Conservation (phyloP, 2,329 filamentous ascomycete species). For the Xylariaceae sp. region DNA sequence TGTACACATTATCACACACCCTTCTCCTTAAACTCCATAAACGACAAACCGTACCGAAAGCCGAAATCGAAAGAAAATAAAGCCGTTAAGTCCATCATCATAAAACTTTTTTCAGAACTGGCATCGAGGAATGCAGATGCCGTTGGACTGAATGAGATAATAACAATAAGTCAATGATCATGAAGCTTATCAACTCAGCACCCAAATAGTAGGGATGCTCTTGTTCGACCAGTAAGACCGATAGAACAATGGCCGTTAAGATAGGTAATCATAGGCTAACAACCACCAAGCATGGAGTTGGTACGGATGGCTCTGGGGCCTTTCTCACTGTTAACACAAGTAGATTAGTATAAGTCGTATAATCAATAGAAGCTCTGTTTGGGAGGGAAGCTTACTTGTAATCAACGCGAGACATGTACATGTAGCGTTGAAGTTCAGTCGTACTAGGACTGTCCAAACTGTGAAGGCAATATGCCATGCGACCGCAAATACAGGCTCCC, state of each 20-base stretch:
- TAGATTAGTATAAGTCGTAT: slow-evolving; percentile 1
- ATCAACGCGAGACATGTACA: slow-evolving; percentile 54
- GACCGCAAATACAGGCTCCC: slow-evolving; percentile 77
- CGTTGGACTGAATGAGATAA: too few relatives aligned
- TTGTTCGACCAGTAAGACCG: too few relatives aligned
- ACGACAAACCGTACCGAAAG: slow-evolving; percentile 6
- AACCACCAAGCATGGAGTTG: slow-evolving; percentile 16
- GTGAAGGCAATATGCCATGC: slow-evolving; percentile 54
- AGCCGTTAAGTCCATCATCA: too few relatives aligned
- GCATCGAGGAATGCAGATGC: too few relatives aligned
- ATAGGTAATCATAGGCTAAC: not conserved
- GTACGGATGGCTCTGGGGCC: slow-evolving; percentile 21
- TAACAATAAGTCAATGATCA: too few relatives aligned
- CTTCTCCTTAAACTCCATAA: slow-evolving; percentile 14
- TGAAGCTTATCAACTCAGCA: too few relatives aligned
- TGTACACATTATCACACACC: not conserved
- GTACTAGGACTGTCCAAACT: slow-evolving; percentile 48
- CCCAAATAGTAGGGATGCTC: too few relatives aligned
- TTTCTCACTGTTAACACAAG: slow-evolving; percentile 11
- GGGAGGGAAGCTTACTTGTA: slow-evolving; percentile 48
- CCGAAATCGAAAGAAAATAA: not conserved
- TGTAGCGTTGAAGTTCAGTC: slow-evolving; percentile 48
- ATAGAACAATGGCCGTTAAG: too few relatives aligned
- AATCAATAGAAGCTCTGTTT: not conserved
- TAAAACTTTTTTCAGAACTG: too few relatives aligned